Evolutionary conservation across 352 stramenopile genomes (phyloP).

Genomic region (Plasmopara viticola): DNA sequence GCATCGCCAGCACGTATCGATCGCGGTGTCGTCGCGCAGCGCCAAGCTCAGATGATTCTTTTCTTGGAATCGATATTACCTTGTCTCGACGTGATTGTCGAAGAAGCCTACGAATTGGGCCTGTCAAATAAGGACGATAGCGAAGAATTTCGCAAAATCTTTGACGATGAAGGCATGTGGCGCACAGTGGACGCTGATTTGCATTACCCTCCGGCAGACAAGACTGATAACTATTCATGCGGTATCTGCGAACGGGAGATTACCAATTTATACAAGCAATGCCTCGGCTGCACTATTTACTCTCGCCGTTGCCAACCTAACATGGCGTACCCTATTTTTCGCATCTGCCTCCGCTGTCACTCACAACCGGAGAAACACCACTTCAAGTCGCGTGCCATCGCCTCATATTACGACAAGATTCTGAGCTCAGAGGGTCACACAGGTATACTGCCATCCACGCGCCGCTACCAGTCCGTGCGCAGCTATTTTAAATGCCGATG

Average conservation of each 20-base stretch:
- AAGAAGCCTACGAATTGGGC: slow-evolving; percentile 63
- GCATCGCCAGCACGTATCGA: slow-evolving; percentile 33
- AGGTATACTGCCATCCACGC: slow-evolving; percentile 48
- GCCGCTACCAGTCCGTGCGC: slow-evolving; percentile 55
- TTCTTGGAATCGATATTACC: slow-evolving; percentile 78
- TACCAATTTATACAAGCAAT: slow-evolving; percentile 85
- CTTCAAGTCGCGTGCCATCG: slow-evolving; percentile 56
- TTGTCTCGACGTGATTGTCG: slow-evolving; percentile 69
- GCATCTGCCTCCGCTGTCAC: slow-evolving; percentile 66
- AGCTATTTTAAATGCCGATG: slow-evolving; percentile 75
- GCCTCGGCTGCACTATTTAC: slow-evolving; percentile 69
- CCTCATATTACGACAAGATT: slow-evolving; percentile 59
- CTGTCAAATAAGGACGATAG: slow-evolving; percentile 57
- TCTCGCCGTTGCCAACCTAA: slow-evolving; percentile 47
- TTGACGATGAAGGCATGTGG: slow-evolving; percentile 70
- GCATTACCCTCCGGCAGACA: slow-evolving; percentile 23
- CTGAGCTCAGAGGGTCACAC: slow-evolving; percentile 74
- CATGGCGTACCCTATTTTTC: slow-evolving; percentile 60
- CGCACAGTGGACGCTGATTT: slow-evolving; percentile 59
- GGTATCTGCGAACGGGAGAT: slow-evolving; percentile 67
- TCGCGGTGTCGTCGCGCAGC: slow-evolving; percentile 47
- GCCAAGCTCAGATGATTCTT: slow-evolving; percentile 72
- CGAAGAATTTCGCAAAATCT: slow-evolving; percentile 65
- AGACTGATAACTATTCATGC: slow-evolving; percentile 48
- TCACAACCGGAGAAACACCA: slow-evolving; percentile 65